Evolutionary conservation across 2,329 filamentous ascomycete species (phyloP).

Genomic region (Fusarium metavorans): DNA sequence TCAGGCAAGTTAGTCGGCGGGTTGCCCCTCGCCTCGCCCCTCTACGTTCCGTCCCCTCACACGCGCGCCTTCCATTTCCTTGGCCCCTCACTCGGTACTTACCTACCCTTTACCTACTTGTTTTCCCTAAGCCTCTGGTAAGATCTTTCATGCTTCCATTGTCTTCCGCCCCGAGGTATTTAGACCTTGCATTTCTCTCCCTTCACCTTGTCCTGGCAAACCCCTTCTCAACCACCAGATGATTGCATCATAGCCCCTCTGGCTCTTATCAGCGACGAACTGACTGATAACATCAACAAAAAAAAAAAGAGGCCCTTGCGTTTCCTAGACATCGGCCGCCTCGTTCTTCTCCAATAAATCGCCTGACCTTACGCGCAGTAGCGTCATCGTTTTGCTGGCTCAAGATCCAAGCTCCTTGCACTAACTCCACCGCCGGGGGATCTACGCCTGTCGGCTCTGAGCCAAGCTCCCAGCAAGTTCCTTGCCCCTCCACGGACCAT

Average conservation of each 20-base stretch:
- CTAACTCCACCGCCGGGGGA: slow-evolving; percentile 46
- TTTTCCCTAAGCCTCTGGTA: slow-evolving; percentile 22
- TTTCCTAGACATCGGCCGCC: slow-evolving; percentile 24
- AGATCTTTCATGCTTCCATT: slow-evolving; percentile 24
- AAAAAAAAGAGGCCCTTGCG: slow-evolving; percentile 17
- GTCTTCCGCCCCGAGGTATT: slow-evolving; percentile 17
- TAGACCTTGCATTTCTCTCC: slow-evolving; percentile 4
- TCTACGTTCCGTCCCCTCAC: neutral
- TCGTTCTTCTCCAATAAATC: slow-evolving; percentile 43
- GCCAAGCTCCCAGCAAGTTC: slow-evolving; percentile 38
- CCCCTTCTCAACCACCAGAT: neutral
- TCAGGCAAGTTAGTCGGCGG: neutral
- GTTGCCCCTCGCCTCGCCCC: slow-evolving; percentile 17
- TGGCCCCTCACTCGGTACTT: slow-evolving; percentile 33
- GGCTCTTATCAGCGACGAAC: slow-evolving; percentile 2
- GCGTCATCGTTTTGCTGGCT: slow-evolving; percentile 43
- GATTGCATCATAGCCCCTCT: neutral
- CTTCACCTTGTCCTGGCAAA: neutral
- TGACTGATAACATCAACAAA: slow-evolving; percentile 11
- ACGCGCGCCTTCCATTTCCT: neutral
- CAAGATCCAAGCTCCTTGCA: slow-evolving; percentile 40
- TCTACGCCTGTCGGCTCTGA: slow-evolving; percentile 36
- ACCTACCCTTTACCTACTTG: slow-evolving; percentile 10
- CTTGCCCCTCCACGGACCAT: slow-evolving; percentile 45
- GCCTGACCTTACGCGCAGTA: slow-evolving; percentile 44